Base-by-base conservation (phyloP, 2,329 filamentous ascomycete genomes). In the Chaetothyriales sp. region DNA sequence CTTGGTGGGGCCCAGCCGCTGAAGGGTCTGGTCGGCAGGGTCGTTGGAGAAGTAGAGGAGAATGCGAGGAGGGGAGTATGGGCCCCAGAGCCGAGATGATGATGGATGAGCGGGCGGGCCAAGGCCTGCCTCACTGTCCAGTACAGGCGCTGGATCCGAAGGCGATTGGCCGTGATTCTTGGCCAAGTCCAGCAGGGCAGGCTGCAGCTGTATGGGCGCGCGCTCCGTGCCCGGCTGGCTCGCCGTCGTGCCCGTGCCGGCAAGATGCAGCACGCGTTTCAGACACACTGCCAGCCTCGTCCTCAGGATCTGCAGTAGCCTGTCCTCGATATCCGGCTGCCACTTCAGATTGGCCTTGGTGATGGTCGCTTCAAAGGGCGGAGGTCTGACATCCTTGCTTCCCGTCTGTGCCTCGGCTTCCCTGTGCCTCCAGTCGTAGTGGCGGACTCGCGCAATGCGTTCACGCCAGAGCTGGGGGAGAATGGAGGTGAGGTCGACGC, bases 231-330 rank as follows among this genome's bases (percentile, higher is more conserved):
- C 37, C 10, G 18, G 43, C 43, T n/a, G 47, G 28, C 25, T 51
- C 44, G 40, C 10, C 15, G 46, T 18, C 15, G n/a, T 19, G 43
- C 54, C 29, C 54, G 50, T 8, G 46, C 50, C 46, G 22, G 18
- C 44, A 9, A 46, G 44, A 20, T 46, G 19, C 44, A 46, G 22
- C 19, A 46, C 44, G 8, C 44, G 20, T 25, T 51, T 46, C n/a
- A 61, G 28, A 4, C 50, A 51, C 20, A 55, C 18, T 43, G 53
- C 22, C 5, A 61, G 44, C 18, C 59, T 52, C 43, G 56, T 51
- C 25, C 52, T 47, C 51, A 61, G 56, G 10, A 61, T 58, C 4
- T 48, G 46, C 10, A 49, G 47, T 7, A 57, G 29, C 15, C 59
- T 54, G 2, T 51, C 50, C 37, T 48, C 29, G 25, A 61, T 46